Evolutionary conservation across 129 eudicot species (phyloP).

Genomic region (Deinandra increscens): DNA sequence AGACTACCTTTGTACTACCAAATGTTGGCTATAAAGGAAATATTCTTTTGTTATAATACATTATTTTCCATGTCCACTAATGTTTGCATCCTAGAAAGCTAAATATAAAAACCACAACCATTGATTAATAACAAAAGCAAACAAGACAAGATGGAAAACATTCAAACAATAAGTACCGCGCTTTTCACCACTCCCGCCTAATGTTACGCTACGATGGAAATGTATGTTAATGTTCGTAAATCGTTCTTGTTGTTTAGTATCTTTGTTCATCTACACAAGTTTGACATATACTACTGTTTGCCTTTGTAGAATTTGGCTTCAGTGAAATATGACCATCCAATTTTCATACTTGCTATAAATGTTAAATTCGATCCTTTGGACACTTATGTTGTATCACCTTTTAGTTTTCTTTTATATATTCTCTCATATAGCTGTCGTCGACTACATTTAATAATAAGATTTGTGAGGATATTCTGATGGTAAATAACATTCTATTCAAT

Average conservation of each 20-base stretch:
- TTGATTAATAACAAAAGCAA: slow-evolving; percentile 27
- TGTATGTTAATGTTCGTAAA: not conserved
- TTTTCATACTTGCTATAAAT: slow-evolving; percentile 4
- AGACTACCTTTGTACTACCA: slow-evolving; percentile 27
- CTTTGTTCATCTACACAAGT: not conserved
- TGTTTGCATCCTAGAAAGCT: slow-evolving; percentile 35
- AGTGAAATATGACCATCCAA: slow-evolving; percentile 18
- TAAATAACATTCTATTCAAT: too few species aligned
- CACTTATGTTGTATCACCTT: slow-evolving; percentile 8
- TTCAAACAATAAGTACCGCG: slow-evolving; percentile 14
- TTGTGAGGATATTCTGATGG: too few species aligned
- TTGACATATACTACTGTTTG: not conserved
- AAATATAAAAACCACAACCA: slow-evolving; percentile 20
- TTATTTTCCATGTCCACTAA: slow-evolving; percentile 28
- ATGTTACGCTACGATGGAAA: not conserved
- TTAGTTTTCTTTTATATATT: slow-evolving; percentile 8
- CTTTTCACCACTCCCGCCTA: not conserved
- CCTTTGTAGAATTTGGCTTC: not conserved
- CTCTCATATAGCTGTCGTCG: slow-evolving; percentile 21
- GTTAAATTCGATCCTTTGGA: slow-evolving; percentile 25
- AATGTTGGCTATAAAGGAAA: slow-evolving; percentile 25
- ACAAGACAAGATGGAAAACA: slow-evolving; percentile 28
- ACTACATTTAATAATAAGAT: not conserved
- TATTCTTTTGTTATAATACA: slow-evolving; percentile 24
- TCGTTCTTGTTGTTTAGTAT: not conserved